phyloP scores from a whole-genome alignment of 2,329 filamentous ascomycete species.

The Trichoderma guizhouense region DNA sequence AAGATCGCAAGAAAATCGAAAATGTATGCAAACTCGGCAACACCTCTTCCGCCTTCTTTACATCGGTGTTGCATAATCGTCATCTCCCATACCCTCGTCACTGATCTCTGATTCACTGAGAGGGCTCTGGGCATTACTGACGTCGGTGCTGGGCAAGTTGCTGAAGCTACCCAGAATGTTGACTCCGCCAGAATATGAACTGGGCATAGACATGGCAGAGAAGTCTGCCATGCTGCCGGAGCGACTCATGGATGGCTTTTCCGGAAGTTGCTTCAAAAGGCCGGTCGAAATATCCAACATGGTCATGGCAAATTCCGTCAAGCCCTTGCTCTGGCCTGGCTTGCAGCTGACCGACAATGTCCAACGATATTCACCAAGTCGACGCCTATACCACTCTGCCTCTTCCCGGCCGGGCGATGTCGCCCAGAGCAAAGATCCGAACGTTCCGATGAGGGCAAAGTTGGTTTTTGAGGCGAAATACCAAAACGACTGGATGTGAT shows the following conservation, averaged over 20 bases:
- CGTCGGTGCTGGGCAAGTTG: conserved; percentile 45
- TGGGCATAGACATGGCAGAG: conserved; percentile 31
- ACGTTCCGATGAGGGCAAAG: conserved; percentile 92
- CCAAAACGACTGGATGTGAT: conserved; percentile 90
- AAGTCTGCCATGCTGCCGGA: conserved; percentile 50
- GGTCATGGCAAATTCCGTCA: conserved; percentile 71
- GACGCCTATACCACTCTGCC: conserved; percentile 83
- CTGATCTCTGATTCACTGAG: conserved; percentile 48
- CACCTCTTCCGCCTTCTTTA: background rate
- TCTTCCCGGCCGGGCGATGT: conserved; percentile 85
- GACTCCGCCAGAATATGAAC: conserved; percentile 31
- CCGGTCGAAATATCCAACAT: conserved; percentile 72
- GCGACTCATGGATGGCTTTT: conserved; percentile 65
- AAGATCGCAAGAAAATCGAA: background rate
- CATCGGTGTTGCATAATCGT: conserved; percentile 27
- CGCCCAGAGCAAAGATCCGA: conserved; percentile 84
- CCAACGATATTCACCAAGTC: conserved; percentile 89
- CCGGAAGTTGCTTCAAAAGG: conserved; percentile 64
- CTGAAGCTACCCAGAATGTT: conserved; percentile 41
- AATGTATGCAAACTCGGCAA: background rate
- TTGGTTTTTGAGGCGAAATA: conserved; percentile 84
- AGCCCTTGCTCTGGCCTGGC: conserved; percentile 55
- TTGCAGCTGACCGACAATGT: conserved; percentile 83
- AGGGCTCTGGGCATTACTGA: conserved; percentile 51
- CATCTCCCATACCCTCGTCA: conserved; percentile 56